A percentile compares a stretch with the other conserved stretches of the same genome.
phyloP scores from a whole-genome alignment of 345 rosid genomes.

The Salix purpurea region DNA sequence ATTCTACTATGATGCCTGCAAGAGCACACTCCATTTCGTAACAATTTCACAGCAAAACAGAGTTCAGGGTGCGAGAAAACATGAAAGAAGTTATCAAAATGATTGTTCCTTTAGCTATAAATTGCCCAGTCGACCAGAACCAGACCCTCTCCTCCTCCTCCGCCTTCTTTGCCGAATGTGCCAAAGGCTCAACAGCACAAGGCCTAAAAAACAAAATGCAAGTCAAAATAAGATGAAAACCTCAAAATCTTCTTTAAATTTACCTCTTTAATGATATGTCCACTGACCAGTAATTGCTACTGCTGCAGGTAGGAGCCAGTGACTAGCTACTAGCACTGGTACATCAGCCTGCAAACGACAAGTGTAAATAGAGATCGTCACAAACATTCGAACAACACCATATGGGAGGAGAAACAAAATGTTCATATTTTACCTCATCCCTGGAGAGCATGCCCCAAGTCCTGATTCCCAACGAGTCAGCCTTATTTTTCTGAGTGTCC shows the following conservation, averaged over 20 bases:
- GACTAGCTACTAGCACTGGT: slow-evolving; percentile 63
- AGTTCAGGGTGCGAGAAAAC: not conserved
- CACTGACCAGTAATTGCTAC: slow-evolving; percentile 61
- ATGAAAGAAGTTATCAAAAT: too few species aligned
- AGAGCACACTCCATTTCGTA: slow-evolving; percentile 1
- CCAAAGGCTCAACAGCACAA: slow-evolving; percentile 70
- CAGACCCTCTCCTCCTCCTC: slow-evolving; percentile 62
- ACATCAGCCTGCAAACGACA: slow-evolving; percentile 57
- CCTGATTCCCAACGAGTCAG: slow-evolving; percentile 44
- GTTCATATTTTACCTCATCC: slow-evolving; percentile 64
- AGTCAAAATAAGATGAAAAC: not conserved
- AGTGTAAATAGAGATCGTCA: not conserved
- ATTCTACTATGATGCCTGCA: slow-evolving; percentile 1
- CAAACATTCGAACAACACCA: not conserved
- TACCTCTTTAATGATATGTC: not conserved
- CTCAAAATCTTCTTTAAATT: not conserved
- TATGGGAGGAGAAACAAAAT: not conserved
- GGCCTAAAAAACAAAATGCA: slow-evolving; percentile 36
- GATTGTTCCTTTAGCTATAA: slow-evolving; percentile 21
- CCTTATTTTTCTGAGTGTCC: slow-evolving; percentile 25
- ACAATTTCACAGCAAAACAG: slow-evolving; percentile 4
- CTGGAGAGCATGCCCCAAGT: slow-evolving; percentile 51
- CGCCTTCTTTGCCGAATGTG: slow-evolving; percentile 73
- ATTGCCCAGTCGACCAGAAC: slow-evolving; percentile 45
- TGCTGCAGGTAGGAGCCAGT: slow-evolving; percentile 73